A percentile compares a stretch with the other conserved stretches of the same genome.
phyloP scores from a whole-genome alignment of 2,329 filamentous ascomycete genomes.

The Fusarium coffeatum region DNA sequence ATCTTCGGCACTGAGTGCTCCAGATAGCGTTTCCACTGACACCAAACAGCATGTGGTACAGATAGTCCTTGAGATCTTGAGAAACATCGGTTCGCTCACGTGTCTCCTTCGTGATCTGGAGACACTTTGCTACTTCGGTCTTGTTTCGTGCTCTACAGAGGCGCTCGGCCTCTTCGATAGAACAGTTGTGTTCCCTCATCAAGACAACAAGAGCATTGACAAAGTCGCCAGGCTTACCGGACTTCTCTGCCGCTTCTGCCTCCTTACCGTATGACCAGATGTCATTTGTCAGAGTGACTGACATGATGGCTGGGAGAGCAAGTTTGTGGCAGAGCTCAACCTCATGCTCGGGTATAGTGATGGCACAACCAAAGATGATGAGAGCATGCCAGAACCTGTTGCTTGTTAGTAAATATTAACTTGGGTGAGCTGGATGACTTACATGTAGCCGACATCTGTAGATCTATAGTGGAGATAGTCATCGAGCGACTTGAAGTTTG shows the following conservation, averaged over 20 bases:
- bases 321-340: not conserved
- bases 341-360: not conserved
- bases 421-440: not conserved
- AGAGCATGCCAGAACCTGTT: not conserved
- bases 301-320: not conserved
- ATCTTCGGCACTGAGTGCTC: not conserved
- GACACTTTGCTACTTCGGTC: not conserved
- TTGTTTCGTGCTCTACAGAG: not conserved
- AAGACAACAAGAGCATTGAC: not conserved
- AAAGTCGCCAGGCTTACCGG: not conserved
- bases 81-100: not conserved
- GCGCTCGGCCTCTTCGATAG: not conserved
- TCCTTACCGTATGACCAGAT: not conserved
- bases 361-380: not conserved
- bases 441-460: not conserved
- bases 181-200: not conserved
- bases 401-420: not conserved
- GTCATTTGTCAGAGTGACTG: not conserved
- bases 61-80: not conserved
- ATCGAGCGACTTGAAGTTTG: slow-evolving; percentile 2
- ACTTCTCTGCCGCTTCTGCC: not conserved
- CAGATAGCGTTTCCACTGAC: not conserved
- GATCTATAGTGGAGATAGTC: not conserved
- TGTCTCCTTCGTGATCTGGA: not conserved
- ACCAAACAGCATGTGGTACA: not conserved